Evolutionary conservation across 2,329 filamentous ascomycete genomes (phyloP), one percentile per base, ranked within the genome.

Genomic region (Rhexocercosporidium sp.): DNA sequence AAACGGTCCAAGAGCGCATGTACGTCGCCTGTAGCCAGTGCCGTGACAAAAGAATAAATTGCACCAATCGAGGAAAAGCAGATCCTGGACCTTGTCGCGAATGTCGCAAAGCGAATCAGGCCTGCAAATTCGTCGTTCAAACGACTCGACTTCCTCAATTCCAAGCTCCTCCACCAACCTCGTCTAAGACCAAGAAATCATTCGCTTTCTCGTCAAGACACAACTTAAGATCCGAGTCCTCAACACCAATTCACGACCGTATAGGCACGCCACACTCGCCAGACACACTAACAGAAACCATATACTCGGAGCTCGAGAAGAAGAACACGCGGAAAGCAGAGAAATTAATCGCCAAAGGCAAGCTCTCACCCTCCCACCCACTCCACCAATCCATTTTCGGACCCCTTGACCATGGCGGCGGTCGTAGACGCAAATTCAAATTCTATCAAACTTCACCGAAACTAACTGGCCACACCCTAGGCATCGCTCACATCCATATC

Each of bases 21-120:
- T 74, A 64, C 11, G 62, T 70, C 4, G 16, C 68, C 0, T 75
- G 73, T 47, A 71, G 69, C 7, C 66, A 70, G 57, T 75, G 74
- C 41, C 66, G 73, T 16, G n/a, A n/a, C 22, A 22, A 16, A 1
- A 29, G 41, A 14, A 54, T 16, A 18, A 41, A 37, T 37, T 75
- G 73, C 59, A 68, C 66, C 1, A 56, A 71, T 16, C 70, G 66
- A 29, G 53, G 67, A 8, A 69, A 65, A 4, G 49, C 66, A 8
- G 46, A 66, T 12, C 29, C n/a, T 18, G 74, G 73, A 1, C 74
- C 73, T 8, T 75, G 74, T 53, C 62, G 16, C 2, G 18, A 59
- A 1, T 75, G 74, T 61, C 18, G 47, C 1, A 70, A 69, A 29
- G 39, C 34, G 0, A 53, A 49, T 4, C 49, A 68, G 25, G 9